Evolutionary conservation across 768 basidiomycete species (phyloP), one percentile per base, ranked within the genome.

Genomic region (Baorangia bicolor): DNA sequence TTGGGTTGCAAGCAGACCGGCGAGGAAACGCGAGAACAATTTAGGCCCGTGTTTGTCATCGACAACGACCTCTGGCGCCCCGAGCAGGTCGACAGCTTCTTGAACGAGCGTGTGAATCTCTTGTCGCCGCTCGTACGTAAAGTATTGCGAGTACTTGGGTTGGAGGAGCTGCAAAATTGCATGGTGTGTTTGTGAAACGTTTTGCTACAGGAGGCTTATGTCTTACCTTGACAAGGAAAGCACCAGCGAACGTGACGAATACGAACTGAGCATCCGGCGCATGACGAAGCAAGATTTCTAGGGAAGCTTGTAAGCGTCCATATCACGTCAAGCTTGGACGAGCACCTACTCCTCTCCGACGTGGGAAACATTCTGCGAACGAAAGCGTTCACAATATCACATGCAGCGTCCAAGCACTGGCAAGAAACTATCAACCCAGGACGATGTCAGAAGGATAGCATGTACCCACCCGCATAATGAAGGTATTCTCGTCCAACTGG

Each of bases 21-120:
- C 81, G 43, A 94, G 77, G 80, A 93, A 93, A 45, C 83, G 85
- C 0, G 91, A 83, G 68, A 91, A 92, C 6, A 92, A 74, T 66
- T 84, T 87, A 1, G 90, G 91, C 0, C 87, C 88, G 64, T 93
- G 90, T 18, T 85, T 84, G 27, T 89, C 86, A 70, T 94, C 92
- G 55, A 93, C 79, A 20, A 86, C 85, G 18, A 93, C 81, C 51
- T 86, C 84, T 7, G 87, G 80, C 0, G 85, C 83, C 4, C 81
- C 80, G 5, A 93, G 78, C 1, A 91, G 77, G 56, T 88, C 78
- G 43, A 87, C 79, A 55, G 88, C 83, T 52, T 78, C 77, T 64
- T 86, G 82, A 0, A 94, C 88, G 23, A 84, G 74, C 0, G 69
- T 66, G 21, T 82, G 81, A 53, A 92, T 88, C 56, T 86, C 82